phyloP scores from a whole-genome alignment of 192 early-diverging fungal species.

The Powellomyces hirtus region DNA sequence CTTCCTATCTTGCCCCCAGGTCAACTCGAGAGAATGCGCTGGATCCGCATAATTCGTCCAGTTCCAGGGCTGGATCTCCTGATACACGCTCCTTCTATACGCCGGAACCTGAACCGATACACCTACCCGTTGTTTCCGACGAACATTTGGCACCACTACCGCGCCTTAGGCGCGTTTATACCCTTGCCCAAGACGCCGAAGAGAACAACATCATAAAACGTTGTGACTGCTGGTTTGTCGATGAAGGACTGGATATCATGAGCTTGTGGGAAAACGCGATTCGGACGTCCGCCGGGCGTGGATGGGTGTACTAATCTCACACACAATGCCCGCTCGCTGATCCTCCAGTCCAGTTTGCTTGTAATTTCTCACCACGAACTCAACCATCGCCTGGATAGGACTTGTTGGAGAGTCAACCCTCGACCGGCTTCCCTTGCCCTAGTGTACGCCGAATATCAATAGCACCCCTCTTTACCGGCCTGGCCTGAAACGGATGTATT shows the following conservation, averaged over 20 bases:
- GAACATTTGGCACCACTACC: background rate
- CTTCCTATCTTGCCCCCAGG: background rate
- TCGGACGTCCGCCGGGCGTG: background rate
- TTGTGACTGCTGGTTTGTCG: constrained; percentile 44
- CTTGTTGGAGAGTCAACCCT: too few species aligned
- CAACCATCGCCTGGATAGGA: too few species aligned
- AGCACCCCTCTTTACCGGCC: too few species aligned
- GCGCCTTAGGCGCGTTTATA: constrained; percentile 9
- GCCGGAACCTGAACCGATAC: background rate
- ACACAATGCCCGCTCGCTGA: background rate
- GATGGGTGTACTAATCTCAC: background rate
- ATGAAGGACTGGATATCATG: constrained; percentile 49
- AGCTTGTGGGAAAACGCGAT: constrained; percentile 40
- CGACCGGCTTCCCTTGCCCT: too few species aligned
- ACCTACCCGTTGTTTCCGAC: background rate
- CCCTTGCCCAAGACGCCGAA: constrained; percentile 17
- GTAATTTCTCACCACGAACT: too few species aligned
- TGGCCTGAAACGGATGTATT: too few species aligned
- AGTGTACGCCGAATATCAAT: too few species aligned
- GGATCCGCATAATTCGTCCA: too few species aligned
- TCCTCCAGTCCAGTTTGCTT: too few species aligned
- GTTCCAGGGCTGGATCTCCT: too few species aligned
- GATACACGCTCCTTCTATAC: background rate
- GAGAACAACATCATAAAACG: constrained; percentile 13
- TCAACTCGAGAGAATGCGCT: too few species aligned